Conservation (phyloP, 148 eudicot species). For the Dysphania ambrosioides region DNA sequence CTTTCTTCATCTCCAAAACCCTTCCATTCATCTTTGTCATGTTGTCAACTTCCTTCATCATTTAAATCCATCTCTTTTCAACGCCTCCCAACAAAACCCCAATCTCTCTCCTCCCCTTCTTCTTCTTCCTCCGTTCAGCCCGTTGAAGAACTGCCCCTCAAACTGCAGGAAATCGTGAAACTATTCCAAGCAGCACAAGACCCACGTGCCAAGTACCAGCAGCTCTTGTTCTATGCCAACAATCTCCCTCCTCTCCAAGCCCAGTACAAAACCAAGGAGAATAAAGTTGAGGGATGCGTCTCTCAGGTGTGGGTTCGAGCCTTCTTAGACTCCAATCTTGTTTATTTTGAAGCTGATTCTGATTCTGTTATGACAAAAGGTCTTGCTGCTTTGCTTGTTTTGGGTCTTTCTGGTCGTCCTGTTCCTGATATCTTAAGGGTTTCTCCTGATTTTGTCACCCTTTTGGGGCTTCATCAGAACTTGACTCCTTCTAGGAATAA, state of each 20-base stretch:
- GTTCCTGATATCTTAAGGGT: slow-evolving; percentile 60
- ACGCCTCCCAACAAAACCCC: slow-evolving; percentile 45
- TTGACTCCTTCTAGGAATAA: slow-evolving; percentile 83
- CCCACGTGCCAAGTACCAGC: slow-evolving; percentile 85
- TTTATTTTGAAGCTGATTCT: slow-evolving; percentile 77
- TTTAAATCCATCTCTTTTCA: slow-evolving; percentile 56
- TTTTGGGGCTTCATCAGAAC: slow-evolving; percentile 77
- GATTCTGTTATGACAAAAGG: slow-evolving; percentile 83
- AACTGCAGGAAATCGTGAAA: slow-evolving; percentile 74
- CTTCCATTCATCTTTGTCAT: neutral
- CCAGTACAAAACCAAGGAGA: slow-evolving; percentile 52
- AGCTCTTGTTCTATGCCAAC: slow-evolving; percentile 64
- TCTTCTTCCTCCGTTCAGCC: slow-evolving; percentile 44
- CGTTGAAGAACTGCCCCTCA: slow-evolving; percentile 69
- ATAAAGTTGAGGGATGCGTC: slow-evolving; percentile 93
- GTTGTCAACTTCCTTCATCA: slow-evolving; percentile 28
- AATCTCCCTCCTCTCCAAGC: slow-evolving; percentile 53
- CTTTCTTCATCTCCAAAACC: slow-evolving; percentile 5
- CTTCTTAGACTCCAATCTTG: slow-evolving; percentile 36
- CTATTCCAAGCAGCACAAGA: slow-evolving; percentile 65
- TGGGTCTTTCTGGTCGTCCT: slow-evolving; percentile 74
- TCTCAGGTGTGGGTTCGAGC: slow-evolving; percentile 96
- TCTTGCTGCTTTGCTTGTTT: slow-evolving; percentile 79
- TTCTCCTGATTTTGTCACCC: slow-evolving; percentile 65
- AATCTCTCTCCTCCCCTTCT: slow-evolving; percentile 32